phyloP scores from a whole-genome alignment of 495 filamentous ascomycete genomes.

The Neurospora tetraspora region DNA sequence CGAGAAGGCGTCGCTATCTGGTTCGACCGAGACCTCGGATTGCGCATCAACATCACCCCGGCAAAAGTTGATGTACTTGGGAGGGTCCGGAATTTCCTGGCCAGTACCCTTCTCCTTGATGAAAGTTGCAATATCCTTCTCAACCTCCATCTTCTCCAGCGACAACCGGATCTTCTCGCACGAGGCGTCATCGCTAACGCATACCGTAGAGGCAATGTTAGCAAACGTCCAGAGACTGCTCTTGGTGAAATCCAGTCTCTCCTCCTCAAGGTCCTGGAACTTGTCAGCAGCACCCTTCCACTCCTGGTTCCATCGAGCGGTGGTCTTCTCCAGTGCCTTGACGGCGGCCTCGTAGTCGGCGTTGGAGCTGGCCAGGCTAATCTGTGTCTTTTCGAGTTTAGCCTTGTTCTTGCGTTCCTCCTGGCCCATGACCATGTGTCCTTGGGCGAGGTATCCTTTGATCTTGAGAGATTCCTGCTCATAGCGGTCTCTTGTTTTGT shows the following conservation, averaged over 20 bases:
- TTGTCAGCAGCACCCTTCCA: conserved; percentile 99
- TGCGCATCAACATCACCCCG: conserved; percentile 77
- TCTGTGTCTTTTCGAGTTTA: conserved; percentile 96
- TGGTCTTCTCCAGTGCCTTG: conserved; percentile 92
- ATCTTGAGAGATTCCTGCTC: conserved; percentile 98
- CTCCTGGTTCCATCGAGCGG: conserved; percentile 89
- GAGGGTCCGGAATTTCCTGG: conserved; percentile 90
- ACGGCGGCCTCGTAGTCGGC: conserved; percentile 88
- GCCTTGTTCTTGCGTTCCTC: conserved; percentile 99
- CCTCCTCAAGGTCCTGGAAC: conserved; percentile 98
- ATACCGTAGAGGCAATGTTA: conserved; percentile 96
- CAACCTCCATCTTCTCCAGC: conserved; percentile 89
- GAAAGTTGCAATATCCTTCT: conserved; percentile 86
- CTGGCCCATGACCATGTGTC: conserved; percentile 99
- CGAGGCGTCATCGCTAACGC: conserved; percentile 93
- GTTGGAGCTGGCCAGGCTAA: conserved; percentile 81
- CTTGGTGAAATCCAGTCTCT: conserved; percentile 92
- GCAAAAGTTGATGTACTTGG: conserved; percentile 98
- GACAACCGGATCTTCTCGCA: conserved; percentile 96
- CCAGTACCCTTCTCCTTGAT: conserved; percentile 87
- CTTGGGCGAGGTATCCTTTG: conserved; percentile 95
- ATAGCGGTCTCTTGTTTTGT: conserved; percentile 91
- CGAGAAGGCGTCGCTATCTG: conserved; percentile 73
- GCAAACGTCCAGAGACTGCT: conserved; percentile 98
- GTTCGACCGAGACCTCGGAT: conserved; percentile 54